Evolutionary conservation across 2,329 filamentous ascomycete genomes (phyloP).

Genomic region (Cryphonectria parasitica): DNA sequence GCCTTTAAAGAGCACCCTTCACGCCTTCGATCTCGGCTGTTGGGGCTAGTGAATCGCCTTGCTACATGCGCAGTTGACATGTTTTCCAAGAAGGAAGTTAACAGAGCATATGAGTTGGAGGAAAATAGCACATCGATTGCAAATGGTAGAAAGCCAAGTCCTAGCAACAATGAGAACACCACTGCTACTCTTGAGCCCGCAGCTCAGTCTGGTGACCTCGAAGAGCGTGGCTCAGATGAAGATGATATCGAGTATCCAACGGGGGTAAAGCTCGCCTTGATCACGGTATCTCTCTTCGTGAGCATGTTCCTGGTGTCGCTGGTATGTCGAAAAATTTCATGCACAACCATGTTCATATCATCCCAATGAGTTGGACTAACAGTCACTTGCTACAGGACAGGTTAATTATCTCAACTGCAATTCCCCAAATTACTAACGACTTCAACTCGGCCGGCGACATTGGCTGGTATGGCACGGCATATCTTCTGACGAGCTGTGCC

Average conservation of each 20-base stretch:
- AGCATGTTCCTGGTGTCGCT: constrained; percentile 43
- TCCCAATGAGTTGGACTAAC: background rate
- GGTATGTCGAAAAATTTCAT: background rate
- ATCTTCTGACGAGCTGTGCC: constrained; percentile 32
- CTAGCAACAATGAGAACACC: background rate
- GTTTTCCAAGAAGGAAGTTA: background rate
- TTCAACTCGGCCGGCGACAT: constrained; percentile 42
- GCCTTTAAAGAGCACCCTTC: background rate
- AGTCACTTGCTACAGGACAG: constrained; percentile 6
- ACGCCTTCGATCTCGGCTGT: background rate
- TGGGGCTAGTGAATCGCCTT: background rate
- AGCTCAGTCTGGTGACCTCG: background rate
- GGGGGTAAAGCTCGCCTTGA: constrained; percentile 42
- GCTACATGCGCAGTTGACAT: background rate
- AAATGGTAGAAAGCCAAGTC: background rate
- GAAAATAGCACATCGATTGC: background rate
- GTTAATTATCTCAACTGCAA: constrained; percentile 30
- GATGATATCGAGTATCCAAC: constrained; percentile 37
- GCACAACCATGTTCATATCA: background rate
- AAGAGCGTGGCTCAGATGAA: background rate
- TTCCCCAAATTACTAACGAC: constrained; percentile 35
- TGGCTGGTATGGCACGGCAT: constrained; percentile 41
- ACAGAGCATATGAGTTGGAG: background rate
- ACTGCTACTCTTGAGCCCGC: background rate
- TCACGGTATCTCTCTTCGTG: constrained; percentile 47